Evolutionary conservation across 2,329 filamentous ascomycete genomes (phyloP), one percentile per base, ranked within the genome.

Genomic region (Peltaster fructicola): DNA sequence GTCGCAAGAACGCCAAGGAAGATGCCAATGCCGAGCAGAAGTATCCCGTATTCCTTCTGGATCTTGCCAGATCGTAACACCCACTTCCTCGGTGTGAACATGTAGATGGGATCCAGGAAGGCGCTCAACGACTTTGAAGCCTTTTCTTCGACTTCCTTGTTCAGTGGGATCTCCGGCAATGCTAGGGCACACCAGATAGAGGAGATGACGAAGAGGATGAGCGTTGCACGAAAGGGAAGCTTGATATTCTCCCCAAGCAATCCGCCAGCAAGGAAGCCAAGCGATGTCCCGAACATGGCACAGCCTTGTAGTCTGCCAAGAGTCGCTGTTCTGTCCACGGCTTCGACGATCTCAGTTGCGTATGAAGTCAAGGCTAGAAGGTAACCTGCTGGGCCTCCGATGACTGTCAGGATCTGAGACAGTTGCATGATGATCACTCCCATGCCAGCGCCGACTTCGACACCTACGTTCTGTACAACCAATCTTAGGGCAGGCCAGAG

Each of bases 361-460:
- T 73, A 68, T 8, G 72, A 70, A 36, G 79, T 79, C 12, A 77
- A 54, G 1, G 73, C 63, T 4, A 79, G 57, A 6, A 78, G 61
- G 38, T 77, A 79, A 0, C 74, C 74, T 0, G 65, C 64, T 0
- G 73, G 73, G 0, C 74, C 74, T 0, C 74, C 74, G 3, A 79
- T 35, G 9, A 78, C 54, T 0, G 70, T 76, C 26, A 79, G 71
- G 9, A 72, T 49, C 49, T 80, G 74, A 0, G 66, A 73, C 14
- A 51, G 49, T 45, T 80, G 74, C 15, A 79, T 65, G 14, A 78
- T 70, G 8, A 68, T 49, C 37, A 79, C 75, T n/a, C 74, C 74
- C 0, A 52, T 34, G 2, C 52, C 52, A n/a, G 65, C 65, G 2
- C 73, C 73, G 0, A 65, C 54, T 14, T 65, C 48, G 7, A 79